phyloP scores from a whole-genome alignment of 768 basidiomycete species.

The Cyathus striatus region DNA sequence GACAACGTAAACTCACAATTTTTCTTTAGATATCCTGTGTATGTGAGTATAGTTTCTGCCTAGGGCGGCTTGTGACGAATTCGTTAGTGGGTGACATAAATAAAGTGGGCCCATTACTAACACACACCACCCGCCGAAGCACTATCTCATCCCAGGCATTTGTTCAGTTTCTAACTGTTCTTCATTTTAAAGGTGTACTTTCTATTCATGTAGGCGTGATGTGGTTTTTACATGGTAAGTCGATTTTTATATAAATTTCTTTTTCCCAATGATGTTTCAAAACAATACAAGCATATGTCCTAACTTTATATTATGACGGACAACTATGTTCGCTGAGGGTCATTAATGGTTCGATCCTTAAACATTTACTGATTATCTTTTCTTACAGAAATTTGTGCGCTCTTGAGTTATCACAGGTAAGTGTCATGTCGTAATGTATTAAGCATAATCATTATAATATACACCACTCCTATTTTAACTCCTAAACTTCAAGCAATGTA shows the following conservation, averaged over 20 bases:
- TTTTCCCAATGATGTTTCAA: constrained; percentile 43
- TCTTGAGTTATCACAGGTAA: too few relatives aligned
- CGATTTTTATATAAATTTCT: constrained; percentile 5
- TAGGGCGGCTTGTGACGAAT: constrained; percentile 22
- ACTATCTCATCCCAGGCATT: constrained; percentile 1
- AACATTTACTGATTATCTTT: too few relatives aligned
- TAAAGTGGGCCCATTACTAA: constrained; percentile 31
- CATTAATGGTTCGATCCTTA: too few relatives aligned
- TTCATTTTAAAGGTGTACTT: constrained; percentile 2
- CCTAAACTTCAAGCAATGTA: too few relatives aligned
- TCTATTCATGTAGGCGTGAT: constrained; percentile 1
- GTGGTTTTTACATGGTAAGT: constrained; percentile 1
- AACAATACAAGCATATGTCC: constrained; percentile 74
- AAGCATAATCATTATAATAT: too few relatives aligned
- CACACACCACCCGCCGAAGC: constrained; percentile 41
- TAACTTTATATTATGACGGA: constrained; percentile 59
- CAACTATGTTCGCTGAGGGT: constrained; percentile 44
- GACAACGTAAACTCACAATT: constrained; percentile 3
- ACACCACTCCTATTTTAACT: too few relatives aligned
- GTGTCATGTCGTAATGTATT: too few relatives aligned
- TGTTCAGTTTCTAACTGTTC: constrained; percentile 1
- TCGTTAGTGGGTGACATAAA: constrained; percentile 29
- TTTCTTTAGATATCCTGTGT: background rate
- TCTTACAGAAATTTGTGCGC: too few relatives aligned
- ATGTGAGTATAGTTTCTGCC: constrained; percentile 7